Base-by-base conservation (phyloP, 169 alveolate genomes). In the Sarcocystis neurona region DNA sequence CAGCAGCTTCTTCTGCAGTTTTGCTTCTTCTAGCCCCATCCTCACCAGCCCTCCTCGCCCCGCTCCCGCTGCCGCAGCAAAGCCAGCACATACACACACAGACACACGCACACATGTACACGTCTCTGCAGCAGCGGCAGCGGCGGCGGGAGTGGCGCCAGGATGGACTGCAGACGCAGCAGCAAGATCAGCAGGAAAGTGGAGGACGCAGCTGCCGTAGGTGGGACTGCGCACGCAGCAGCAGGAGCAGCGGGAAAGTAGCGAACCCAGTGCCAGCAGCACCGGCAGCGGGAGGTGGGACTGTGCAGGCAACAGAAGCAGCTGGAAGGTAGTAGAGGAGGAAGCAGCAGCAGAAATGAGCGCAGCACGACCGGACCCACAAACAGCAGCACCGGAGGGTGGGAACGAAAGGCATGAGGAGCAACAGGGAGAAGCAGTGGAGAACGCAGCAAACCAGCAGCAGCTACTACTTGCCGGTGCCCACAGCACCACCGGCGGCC, bases 321-420 rank as follows among this genome's bases (percentile, higher is more conserved):
- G n/a, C n/a, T n/a, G n/a, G n/a, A n/a, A n/a, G n/a, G n/a, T n/a
- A n/a, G n/a, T n/a, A n/a, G n/a, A n/a, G n/a, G n/a, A n/a, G n/a
- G n/a, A n/a, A n/a, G n/a, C n/a, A n/a, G n/a, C 75, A 63, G 75
- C 75, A 63, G 75, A n/a, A 63, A 27, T 37, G 30, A 27, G 41
- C 18, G 75, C 75, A 63, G 75, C 75, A 63, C n/a, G n/a, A n/a
- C n/a, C n/a, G n/a, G n/a, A n/a, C n/a, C 41, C 75, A 63, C 41
- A n/a, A 63, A 27, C 75, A 63, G 32, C 75, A 63, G 32, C 75
- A 63, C 12, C 10, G 63, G 63, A 50, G 63, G 63, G 10, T 10
- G n/a, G 20, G 63, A 50, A 20, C 10, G 10, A 50, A 50, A 50
- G n/a, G 20, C n/a, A 50, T 12, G 63, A 10, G 20, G 63, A 10